Conservation (phyloP, 139 green algal genomes). For the Micromonas commoda region DNA sequence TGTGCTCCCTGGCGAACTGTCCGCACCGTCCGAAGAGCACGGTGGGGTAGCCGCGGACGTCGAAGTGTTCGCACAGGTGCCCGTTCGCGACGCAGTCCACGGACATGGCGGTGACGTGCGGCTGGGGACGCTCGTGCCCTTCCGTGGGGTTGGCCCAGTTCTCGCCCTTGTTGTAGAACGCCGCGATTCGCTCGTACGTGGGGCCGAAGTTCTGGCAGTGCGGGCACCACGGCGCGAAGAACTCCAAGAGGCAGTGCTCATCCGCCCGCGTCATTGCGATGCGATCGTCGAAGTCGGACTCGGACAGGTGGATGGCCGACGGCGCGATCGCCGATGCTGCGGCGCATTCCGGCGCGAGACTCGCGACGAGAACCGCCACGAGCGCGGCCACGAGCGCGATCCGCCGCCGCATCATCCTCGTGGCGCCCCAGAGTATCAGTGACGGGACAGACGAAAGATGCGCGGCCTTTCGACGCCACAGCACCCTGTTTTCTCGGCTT, state of each 20-base stretch:
- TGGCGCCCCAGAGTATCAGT: too few species aligned
- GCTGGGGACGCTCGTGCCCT: background rate
- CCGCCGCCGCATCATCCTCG: too few species aligned
- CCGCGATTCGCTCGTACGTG: constrained; percentile 11
- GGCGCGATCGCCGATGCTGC: too few species aligned
- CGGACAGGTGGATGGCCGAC: background rate
- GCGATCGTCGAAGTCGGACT: background rate
- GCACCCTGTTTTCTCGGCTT: too few species aligned
- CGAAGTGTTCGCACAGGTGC: background rate
- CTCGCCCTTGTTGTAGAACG: background rate
- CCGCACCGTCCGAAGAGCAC: constrained; percentile 24
- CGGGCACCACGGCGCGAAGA: constrained; percentile 25
- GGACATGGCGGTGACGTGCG: background rate
- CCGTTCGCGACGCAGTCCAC: constrained; percentile 7
- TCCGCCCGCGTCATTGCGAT: background rate
- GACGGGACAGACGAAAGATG: too few species aligned
- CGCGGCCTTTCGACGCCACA: too few species aligned
- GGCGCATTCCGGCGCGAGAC: too few species aligned
- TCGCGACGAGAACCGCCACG: too few species aligned
- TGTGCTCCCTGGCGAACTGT: background rate
- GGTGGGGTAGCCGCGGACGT: constrained; percentile 7
- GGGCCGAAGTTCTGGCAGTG: constrained; percentile 14
- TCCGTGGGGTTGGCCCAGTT: background rate
- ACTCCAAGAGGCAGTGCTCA: constrained; percentile 2
- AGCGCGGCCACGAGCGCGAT: too few species aligned